Percentiles rank a stretch among this genome's conserved stretches.
phyloP scores from a whole-genome alignment of 2,329 filamentous ascomycete species.

The Eutypella sp. region DNA sequence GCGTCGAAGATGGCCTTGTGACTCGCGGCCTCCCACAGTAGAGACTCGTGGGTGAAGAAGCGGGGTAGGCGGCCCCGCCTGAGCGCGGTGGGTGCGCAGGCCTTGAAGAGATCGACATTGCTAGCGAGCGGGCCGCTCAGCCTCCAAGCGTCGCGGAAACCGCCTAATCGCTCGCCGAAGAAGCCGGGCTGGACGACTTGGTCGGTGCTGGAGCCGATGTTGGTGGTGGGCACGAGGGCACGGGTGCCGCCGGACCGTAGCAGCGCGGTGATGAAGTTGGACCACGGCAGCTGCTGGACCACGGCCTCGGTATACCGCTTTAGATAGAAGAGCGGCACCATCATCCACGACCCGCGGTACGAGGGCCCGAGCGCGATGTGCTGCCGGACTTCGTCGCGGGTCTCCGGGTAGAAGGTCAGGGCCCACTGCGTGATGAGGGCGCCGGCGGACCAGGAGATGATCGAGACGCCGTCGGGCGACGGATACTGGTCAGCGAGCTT shows the following conservation, averaged over 20 bases:
- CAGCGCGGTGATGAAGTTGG: not conserved
- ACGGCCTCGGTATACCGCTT: not conserved
- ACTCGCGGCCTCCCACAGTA: conserved; percentile 3
- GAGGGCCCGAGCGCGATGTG: not conserved
- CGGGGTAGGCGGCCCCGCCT: not conserved
- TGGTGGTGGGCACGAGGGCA: conserved; percentile 2
- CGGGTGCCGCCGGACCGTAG: not conserved
- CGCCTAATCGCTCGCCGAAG: not conserved
- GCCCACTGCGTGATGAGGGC: conserved; percentile 3
- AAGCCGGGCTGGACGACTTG: conserved; percentile 1
- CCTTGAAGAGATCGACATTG: conserved; percentile 3
- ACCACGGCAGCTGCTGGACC: conserved; percentile 3
- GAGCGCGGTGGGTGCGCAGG: not conserved
- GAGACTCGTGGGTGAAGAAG: not conserved
- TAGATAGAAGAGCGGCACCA: conserved; percentile 3
- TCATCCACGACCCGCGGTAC: conserved; percentile 2
- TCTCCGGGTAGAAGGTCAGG: conserved; percentile 2
- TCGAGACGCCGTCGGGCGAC: not conserved
- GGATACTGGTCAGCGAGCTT: not conserved
- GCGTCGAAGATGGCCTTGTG: conserved; percentile 2
- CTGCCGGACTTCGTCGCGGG: not conserved
- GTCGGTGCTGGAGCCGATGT: conserved; percentile 1
- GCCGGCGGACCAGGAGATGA: conserved; percentile 4
- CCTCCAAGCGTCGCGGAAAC: not conserved
- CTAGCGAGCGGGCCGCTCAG: conserved; percentile 2